These are phyloP conservation scores for Fusarium transvaalense DNA, from an alignment of 2,329 filamentous ascomycete species.

Conservation along the genomic window DNA sequence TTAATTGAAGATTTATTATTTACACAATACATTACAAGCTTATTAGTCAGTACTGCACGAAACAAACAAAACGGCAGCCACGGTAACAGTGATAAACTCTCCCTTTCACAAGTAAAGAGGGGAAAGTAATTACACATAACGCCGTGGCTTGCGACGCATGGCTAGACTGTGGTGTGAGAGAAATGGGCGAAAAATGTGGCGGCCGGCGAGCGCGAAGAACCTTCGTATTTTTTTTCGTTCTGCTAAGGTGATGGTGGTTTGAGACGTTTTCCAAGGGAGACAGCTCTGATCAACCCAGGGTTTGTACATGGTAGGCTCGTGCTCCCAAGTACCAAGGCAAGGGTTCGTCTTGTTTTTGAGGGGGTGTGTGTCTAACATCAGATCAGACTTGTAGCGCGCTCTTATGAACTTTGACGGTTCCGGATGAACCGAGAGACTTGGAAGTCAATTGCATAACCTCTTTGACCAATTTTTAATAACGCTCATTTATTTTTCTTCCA, in stretches of 20 bases:
- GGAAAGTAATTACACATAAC: conserved; percentile 13
- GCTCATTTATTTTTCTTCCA: not conserved
- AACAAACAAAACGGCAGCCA: conserved; percentile 17
- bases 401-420: not conserved
- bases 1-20: conserved; percentile 6
- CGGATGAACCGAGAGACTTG: not conserved
- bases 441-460: not conserved
- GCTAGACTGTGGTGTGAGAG: conserved; percentile 18
- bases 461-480: not conserved
- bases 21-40: not conserved
- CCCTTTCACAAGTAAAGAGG: conserved; percentile 1
- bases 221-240: conserved; percentile 21
- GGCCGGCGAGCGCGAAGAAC: not conserved
- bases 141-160: conserved; percentile 13
- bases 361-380: not conserved
- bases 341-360: not conserved
- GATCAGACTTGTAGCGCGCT: conserved; percentile 2
- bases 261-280: conserved; percentile 3
- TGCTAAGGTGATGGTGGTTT: not conserved
- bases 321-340: not conserved
- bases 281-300: conserved; percentile 1
- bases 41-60: not conserved
- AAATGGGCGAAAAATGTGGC: not conserved
- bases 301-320: conserved; percentile 3
- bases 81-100: not conserved